Base-by-base conservation (phyloP, 768 basidiomycete genomes). In the Boletus rex-veris region DNA sequence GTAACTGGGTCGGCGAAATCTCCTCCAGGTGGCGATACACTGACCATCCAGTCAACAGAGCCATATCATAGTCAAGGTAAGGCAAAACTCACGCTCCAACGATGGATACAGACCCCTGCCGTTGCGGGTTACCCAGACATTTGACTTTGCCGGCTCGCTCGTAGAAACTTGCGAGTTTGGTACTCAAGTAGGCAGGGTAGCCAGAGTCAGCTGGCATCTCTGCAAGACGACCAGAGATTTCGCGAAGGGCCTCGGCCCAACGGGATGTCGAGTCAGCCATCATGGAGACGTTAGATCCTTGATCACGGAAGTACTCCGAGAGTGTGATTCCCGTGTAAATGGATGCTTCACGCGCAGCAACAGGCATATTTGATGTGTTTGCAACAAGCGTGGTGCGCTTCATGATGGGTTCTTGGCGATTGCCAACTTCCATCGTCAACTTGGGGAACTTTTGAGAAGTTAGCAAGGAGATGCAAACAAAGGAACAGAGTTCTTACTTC, bases 181-280 rank as follows among this genome's bases (percentile, higher is more conserved):
- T 96, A 57, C 87, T 77, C 55, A 98, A 84, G 72, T 98, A 98
- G 4, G 97, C 97, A 46, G 97, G 97, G 74, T 99, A 99, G 53
- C 97, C 97, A 38, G 97, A 98, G 71, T 98, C 97, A 30, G 97
- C 97, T 45, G 97, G 97, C 97, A 99, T 99, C 75, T 99, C 97
- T 37, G 97, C 97, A 57, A 99, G 73, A 74, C 97, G 95, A 74
- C 97, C 97, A 21, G 95, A 98, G 59, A 99, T 98, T 80, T 99
- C 97, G 77, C 97, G 93, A 43, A 99, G 76, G 18, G 97, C 97
- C 69, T 99, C 97, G 28, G 97, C 97, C 97, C 97, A 99, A 62
- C 97, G 94, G 19, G 93, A 96, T 0, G 96, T 98, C 6, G 93
- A 96, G 72, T 98, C 96, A 36, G 95, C 96, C 94, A 98, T 98